These are phyloP conservation scores for Silene latifolia DNA, from an alignment of 148 eudicot genomes.

Conservation along the genomic window DNA sequence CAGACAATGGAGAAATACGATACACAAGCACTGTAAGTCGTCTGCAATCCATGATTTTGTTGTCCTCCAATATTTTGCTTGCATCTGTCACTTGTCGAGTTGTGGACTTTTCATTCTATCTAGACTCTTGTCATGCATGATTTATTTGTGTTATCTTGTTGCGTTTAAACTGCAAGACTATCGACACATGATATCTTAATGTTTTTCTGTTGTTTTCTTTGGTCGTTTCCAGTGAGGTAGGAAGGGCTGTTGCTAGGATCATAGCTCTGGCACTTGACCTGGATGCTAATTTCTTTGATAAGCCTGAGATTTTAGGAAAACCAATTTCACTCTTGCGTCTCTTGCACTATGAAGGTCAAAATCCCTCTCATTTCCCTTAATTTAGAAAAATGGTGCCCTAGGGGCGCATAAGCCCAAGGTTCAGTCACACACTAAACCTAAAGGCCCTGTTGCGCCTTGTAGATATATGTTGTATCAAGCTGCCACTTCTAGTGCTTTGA, in stretches of 20 bases:
- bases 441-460: no score
- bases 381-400: no score
- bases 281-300: slow-evolving; percentile 56
- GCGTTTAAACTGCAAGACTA: not conserved
- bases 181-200: slow-evolving; percentile 1
- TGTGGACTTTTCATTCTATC: not conserved
- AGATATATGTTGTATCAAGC: no score
- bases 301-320: slow-evolving; percentile 63
- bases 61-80: not conserved
- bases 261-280: slow-evolving; percentile 84
- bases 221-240: slow-evolving; percentile 49
- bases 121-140: not conserved
- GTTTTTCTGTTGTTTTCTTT: not conserved
- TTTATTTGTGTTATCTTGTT: not conserved
- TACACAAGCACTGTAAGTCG: slow-evolving; percentile 73
- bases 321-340: slow-evolving; percentile 62
- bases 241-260: slow-evolving; percentile 61
- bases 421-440: no score
- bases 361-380: not conserved
- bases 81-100: not conserved
- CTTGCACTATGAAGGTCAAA: slow-evolving; percentile 74
- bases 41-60: no score
- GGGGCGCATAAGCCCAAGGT: no score
- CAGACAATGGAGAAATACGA: slow-evolving; percentile 87
- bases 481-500: no score